Percentiles rank a stretch among this genome's conserved stretches.
Conservation (phyloP, 2,329 filamentous ascomycete genomes). For the Phialemonium atrogriseum region DNA sequence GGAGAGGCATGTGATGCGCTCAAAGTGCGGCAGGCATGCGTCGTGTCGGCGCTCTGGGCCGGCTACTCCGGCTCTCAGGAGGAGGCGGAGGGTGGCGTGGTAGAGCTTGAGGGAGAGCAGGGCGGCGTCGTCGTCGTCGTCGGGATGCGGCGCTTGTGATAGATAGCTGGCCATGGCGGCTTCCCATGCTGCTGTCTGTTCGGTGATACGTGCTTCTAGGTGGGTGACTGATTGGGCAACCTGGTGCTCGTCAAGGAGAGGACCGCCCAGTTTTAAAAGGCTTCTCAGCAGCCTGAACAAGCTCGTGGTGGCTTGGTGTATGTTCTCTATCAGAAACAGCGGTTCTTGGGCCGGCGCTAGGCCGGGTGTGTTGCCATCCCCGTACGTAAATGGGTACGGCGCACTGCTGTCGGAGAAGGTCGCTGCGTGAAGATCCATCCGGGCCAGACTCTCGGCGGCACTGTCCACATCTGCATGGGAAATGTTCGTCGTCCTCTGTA, state of each 20-base stretch:
- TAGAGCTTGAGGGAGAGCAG: conserved; percentile 16
- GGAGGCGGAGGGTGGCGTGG: conserved; percentile 16
- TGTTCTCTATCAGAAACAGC: conserved; percentile 4
- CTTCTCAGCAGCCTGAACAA: conserved; percentile 10
- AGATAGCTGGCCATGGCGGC: too few species aligned
- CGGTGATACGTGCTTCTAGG: too few species aligned
- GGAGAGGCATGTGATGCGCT: conserved; percentile 15
- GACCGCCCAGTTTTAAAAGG: too few species aligned
- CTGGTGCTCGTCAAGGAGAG: too few species aligned
- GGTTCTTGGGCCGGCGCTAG: too few species aligned
- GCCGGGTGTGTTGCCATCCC: too few species aligned
- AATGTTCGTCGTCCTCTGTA: not conserved
- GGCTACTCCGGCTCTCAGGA: conserved; percentile 10
- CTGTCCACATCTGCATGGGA: conserved; percentile 6
- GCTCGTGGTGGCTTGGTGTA: conserved; percentile 8
- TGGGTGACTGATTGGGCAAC: too few species aligned
- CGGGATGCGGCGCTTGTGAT: too few species aligned
- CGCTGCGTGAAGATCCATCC: conserved; percentile 25
- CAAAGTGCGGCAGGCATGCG: conserved; percentile 17
- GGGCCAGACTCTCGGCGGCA: conserved; percentile 14
- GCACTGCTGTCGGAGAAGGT: conserved; percentile 22
- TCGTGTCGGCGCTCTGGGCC: conserved; percentile 22
- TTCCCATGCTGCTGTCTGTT: too few species aligned
- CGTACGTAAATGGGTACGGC: too few species aligned
- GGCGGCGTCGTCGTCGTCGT: not conserved